Percentiles rank a stretch among this genome's conserved stretches.
Conservation (phyloP, 208 protist genomes). For the Novymonas esmeraldas region DNA sequence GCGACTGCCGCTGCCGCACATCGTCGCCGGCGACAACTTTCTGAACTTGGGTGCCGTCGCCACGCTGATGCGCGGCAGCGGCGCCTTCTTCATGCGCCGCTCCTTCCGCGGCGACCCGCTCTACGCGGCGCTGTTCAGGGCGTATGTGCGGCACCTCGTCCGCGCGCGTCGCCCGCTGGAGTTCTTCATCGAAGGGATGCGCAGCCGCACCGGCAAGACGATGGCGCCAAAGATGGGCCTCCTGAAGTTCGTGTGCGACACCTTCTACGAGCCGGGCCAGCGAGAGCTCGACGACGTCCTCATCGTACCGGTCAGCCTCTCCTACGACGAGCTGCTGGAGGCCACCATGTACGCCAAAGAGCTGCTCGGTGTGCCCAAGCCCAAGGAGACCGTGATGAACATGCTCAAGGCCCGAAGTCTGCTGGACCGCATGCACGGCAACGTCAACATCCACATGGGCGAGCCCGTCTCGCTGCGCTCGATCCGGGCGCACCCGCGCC, state of each 20-base stretch:
- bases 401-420: constrained; percentile 58
- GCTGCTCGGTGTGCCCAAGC: constrained; percentile 87
- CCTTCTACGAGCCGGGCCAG: constrained; percentile 59
- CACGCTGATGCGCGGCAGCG: constrained; percentile 83
- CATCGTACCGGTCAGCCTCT: constrained; percentile 85
- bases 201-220: constrained; percentile 88
- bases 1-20: constrained; percentile 71
- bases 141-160: constrained; percentile 85
- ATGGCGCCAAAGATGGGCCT: constrained; percentile 89
- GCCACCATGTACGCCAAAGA: constrained; percentile 81
- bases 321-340: constrained; percentile 92
- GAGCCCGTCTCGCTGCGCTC: constrained; percentile 75
- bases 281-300: constrained; percentile 75
- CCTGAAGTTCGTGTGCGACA: constrained; percentile 87
- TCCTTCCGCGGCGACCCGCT: constrained; percentile 80
- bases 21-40: constrained; percentile 91
- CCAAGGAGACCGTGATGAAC: constrained; percentile 76
- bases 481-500: constrained; percentile 32
- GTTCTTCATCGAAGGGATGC: constrained; percentile 92
- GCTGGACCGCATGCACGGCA: constrained; percentile 73
- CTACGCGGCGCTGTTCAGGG: constrained; percentile 79
- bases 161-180: constrained; percentile 58
- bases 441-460: constrained; percentile 77
- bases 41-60: constrained; percentile 69
- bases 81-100: constrained; percentile 92